Percentiles rank a stretch among this genome's conserved stretches.
phyloP scores from a whole-genome alignment of 306 rosid species.

The Echinosophora koreensis region DNA sequence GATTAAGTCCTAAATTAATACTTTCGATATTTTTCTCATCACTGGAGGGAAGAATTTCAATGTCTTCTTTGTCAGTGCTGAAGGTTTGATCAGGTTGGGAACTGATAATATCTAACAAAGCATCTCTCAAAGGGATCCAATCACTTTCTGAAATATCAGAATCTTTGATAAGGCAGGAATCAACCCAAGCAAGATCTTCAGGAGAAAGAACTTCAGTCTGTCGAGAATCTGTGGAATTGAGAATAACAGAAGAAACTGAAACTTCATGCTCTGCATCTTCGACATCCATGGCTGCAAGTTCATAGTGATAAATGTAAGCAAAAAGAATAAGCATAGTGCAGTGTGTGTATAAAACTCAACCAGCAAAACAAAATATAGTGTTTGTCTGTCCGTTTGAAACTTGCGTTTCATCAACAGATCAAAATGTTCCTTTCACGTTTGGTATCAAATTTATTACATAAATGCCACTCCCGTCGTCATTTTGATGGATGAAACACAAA shows the following conservation, averaged over 20 bases:
- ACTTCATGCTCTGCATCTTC: slow-evolving; percentile 33
- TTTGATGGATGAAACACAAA: neutral
- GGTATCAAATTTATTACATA: too few species aligned
- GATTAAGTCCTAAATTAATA: slow-evolving; percentile 27
- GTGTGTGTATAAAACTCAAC: neutral
- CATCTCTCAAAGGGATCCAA: slow-evolving; percentile 67
- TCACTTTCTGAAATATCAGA: slow-evolving; percentile 46
- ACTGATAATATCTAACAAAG: slow-evolving; percentile 65
- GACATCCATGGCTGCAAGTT: slow-evolving; percentile 52
- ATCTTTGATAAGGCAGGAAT: slow-evolving; percentile 67
- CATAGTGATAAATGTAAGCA: slow-evolving; percentile 27
- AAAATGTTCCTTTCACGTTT: too few species aligned
- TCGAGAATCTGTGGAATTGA: slow-evolving; percentile 23
- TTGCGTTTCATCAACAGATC: too few species aligned
- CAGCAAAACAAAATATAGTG: neutral
- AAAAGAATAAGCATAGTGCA: slow-evolving; percentile 8
- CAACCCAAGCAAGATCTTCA: slow-evolving; percentile 80
- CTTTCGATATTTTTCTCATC: slow-evolving; percentile 26
- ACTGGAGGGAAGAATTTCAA: slow-evolving; percentile 40
- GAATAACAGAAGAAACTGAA: slow-evolving; percentile 39
- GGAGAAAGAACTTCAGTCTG: slow-evolving; percentile 53
- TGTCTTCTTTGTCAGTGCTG: slow-evolving; percentile 36
- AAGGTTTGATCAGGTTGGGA: slow-evolving; percentile 48
- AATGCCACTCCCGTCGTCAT: too few species aligned
- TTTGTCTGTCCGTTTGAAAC: too few species aligned